Percentiles rank a stretch among this genome's conserved stretches.
Evolutionary conservation across 345 rosid genomes (phyloP).

Genomic region (Euphorbia lathyris): DNA sequence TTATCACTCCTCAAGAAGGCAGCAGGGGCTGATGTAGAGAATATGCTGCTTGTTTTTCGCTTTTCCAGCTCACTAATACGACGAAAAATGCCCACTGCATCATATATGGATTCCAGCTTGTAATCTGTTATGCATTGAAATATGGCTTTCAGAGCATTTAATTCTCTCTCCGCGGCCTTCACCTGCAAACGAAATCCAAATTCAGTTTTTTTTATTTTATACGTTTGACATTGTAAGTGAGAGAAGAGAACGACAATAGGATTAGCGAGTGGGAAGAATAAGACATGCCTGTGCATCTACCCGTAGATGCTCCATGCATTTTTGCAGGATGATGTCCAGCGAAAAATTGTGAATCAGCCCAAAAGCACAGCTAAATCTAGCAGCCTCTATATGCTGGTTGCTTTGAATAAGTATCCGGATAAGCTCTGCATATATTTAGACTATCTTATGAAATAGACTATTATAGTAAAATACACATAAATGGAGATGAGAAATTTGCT

Average conservation of each 20-base stretch:
- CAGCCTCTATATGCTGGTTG: conserved; percentile 28
- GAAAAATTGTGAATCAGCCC: conserved; percentile 21
- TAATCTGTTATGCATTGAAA: conserved; percentile 24
- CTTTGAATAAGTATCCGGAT: conserved; percentile 21
- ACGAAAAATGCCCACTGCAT: not conserved
- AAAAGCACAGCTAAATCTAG: conserved; percentile 30
- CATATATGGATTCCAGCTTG: conserved; percentile 20
- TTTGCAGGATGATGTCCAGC: conserved; percentile 19
- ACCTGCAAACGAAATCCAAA: conserved; percentile 21
- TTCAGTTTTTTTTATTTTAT: not conserved
- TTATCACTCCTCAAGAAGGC: too few species aligned
- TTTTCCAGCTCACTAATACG: conserved; percentile 14
- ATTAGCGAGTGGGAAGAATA: not conserved
- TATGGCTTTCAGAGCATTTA: conserved; percentile 16
- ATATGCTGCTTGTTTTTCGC: not conserved
- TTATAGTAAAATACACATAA: not conserved
- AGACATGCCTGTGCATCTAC: conserved; percentile 21
- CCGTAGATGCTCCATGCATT: conserved; percentile 10
- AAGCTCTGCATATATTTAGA: conserved; percentile 30
- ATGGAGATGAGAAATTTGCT: not conserved
- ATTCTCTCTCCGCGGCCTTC: conserved; percentile 10
- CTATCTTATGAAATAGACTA: not conserved
- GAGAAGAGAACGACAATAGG: not conserved
- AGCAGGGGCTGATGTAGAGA: not conserved
- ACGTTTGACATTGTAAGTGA: not conserved